Percentiles rank a stretch among this genome's conserved stretches.
Conservation (phyloP, 1,139 yeast species). For the Debaryomyces psychrophilus region DNA sequence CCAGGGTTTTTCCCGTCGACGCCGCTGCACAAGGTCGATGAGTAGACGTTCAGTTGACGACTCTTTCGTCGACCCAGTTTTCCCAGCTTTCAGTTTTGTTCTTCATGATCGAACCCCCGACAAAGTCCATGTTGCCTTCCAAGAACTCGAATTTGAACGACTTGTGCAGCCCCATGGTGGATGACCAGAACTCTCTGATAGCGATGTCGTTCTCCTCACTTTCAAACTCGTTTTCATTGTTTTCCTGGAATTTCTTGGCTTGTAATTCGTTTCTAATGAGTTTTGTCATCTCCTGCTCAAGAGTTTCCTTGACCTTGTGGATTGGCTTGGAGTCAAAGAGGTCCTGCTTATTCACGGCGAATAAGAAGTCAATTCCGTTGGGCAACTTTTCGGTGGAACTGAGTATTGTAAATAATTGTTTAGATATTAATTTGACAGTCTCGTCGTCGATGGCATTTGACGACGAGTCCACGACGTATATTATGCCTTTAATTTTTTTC, state of each 20-base stretch:
- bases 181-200: conserved; percentile 44
- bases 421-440: conserved; percentile 51
- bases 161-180: conserved; percentile 47
- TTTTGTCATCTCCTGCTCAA: conserved; percentile 67
- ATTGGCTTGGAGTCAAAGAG: conserved; percentile 80
- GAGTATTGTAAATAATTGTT: conserved; percentile 57
- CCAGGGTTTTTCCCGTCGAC: conserved; percentile 60
- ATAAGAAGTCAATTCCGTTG: conserved; percentile 67
- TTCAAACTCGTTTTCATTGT: conserved; percentile 23
- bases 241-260: conserved; percentile 26
- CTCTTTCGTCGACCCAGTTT: conserved; percentile 77
- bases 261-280: conserved; percentile 51
- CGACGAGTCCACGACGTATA: conserved; percentile 72
- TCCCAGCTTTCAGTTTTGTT: conserved; percentile 62
- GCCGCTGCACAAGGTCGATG: conserved; percentile 34
- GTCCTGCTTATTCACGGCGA: conserved; percentile 85
- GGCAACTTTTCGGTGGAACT: conserved; percentile 60
- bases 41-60: conserved; percentile 46
- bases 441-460: conserved; percentile 37
- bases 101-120: conserved; percentile 70
- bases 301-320: conserved; percentile 53
- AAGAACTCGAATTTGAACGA: conserved; percentile 62
- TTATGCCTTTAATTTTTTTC: conserved; percentile 59
- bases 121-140: conserved; percentile 73
- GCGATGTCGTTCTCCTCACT: conserved; percentile 32